A percentile compares a stretch with the other conserved stretches of the same genome.
Evolutionary conservation across 331 rosid species (phyloP).

Genomic region (Dryas integrifolia): DNA sequence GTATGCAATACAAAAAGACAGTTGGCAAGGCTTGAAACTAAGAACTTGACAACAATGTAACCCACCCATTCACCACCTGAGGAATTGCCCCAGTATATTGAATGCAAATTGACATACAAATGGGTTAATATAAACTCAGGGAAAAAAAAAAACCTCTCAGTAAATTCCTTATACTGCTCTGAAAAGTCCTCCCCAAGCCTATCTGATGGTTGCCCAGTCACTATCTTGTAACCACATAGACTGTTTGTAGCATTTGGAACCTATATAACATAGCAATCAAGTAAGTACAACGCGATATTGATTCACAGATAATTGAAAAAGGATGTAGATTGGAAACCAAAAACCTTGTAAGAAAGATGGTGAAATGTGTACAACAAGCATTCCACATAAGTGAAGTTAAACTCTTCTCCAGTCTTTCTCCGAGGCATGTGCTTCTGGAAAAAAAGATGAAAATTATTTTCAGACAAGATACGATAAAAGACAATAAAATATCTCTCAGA

Average conservation of each 20-base stretch:
- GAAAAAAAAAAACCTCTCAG: conserved; percentile 61
- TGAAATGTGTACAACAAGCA: conserved; percentile 91
- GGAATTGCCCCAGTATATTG: neutral
- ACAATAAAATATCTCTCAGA: neutral
- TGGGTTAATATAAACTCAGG: neutral
- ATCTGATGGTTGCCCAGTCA: conserved; percentile 98
- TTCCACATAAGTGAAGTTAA: conserved; percentile 87
- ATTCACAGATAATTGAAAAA: conserved; percentile 11
- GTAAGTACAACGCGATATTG: conserved; percentile 12
- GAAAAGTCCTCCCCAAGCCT: conserved; percentile 98
- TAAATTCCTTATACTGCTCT: conserved; percentile 65
- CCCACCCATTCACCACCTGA: neutral
- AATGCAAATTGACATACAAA: neutral
- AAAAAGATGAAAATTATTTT: conserved; percentile 2
- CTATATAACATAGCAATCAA: conserved; percentile 38
- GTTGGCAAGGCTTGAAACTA: neutral
- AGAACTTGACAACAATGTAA: neutral
- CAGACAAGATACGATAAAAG: neutral
- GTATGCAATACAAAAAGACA: neutral
- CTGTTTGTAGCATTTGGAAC: conserved; percentile 99
- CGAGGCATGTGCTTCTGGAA: conserved; percentile 84
- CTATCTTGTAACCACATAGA: conserved; percentile 93
- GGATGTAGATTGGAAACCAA: conserved; percentile 17
- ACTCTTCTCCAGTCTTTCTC: conserved; percentile 91
- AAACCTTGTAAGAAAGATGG: conserved; percentile 95